These are phyloP conservation scores for Salvia sclarea DNA, from an alignment of 305 asterid genomes.

Conservation along the genomic window DNA sequence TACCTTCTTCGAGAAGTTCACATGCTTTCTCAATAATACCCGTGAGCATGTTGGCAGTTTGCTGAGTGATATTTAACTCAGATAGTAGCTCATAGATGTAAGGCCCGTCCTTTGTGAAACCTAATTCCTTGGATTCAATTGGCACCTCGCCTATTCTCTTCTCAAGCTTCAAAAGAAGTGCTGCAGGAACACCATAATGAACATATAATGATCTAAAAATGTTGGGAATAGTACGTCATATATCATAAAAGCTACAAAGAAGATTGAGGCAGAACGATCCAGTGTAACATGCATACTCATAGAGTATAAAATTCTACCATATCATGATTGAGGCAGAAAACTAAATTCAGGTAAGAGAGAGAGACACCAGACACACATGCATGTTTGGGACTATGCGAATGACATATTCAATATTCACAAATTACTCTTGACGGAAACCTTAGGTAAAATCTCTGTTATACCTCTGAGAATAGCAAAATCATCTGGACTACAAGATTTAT, in stretches of 20 bases:
- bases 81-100: slow-evolving; percentile 91
- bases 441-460: slow-evolving; percentile 34
- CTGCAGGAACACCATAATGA: slow-evolving; percentile 57
- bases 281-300: slow-evolving; percentile 17
- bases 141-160: slow-evolving; percentile 81
- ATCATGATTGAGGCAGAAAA: slow-evolving; percentile 26
- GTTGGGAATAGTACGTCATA: slow-evolving; percentile 3
- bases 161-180: slow-evolving; percentile 93
- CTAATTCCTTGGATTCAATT: slow-evolving; percentile 83
- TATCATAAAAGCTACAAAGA: slow-evolving; percentile 1
- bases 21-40: slow-evolving; percentile 79
- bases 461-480: slow-evolving; percentile 94
- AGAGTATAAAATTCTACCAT: slow-evolving; percentile 22
- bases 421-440: slow-evolving; percentile 11
- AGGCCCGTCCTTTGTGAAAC: slow-evolving; percentile 91
- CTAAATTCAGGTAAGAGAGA: slow-evolving; percentile 22
- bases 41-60: slow-evolving; percentile 72
- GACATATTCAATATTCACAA: slow-evolving; percentile 19
- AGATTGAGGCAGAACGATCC: slow-evolving; percentile 16
- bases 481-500: slow-evolving; percentile 87
- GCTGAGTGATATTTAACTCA: slow-evolving; percentile 69
- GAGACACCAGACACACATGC: too few relatives aligned
- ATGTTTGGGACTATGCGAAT: slow-evolving; percentile 1
- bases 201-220: slow-evolving; percentile 25
- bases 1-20: slow-evolving; percentile 95